Conservation (phyloP, 495 filamentous ascomycete species). For the Hypomontagnella monticulosa region DNA sequence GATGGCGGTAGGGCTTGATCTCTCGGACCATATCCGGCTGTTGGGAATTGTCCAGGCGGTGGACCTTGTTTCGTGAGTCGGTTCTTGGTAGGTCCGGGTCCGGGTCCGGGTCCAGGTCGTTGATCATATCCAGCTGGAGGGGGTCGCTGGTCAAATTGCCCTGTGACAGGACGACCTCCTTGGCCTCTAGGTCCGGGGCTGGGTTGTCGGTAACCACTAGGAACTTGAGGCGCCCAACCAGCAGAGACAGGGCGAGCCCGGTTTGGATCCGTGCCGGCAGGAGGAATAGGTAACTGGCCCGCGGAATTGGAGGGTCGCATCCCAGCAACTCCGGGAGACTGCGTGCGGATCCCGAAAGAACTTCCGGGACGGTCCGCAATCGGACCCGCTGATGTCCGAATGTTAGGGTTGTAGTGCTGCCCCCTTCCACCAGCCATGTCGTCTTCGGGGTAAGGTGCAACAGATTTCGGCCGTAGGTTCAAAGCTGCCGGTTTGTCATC, state of each 20-base stretch:
- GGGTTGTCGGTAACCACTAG: slow-evolving; percentile 53
- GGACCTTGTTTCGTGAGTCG: slow-evolving; percentile 52
- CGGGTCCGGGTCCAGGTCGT: slow-evolving; percentile 32
- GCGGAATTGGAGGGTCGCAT: slow-evolving; percentile 33
- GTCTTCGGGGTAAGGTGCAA: slow-evolving; percentile 64
- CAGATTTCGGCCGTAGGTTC: slow-evolving; percentile 48
- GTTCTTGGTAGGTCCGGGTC: slow-evolving; percentile 26
- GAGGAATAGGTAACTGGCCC: slow-evolving; percentile 44
- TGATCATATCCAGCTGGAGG: slow-evolving; percentile 32
- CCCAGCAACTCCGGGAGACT: slow-evolving; percentile 32
- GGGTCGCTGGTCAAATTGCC: slow-evolving; percentile 41
- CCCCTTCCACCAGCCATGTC: slow-evolving; percentile 48
- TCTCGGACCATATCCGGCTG: slow-evolving; percentile 37
- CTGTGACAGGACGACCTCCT: slow-evolving; percentile 37
- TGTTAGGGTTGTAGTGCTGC: slow-evolving; percentile 49
- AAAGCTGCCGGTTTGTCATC: slow-evolving; percentile 62
- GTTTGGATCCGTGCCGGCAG: slow-evolving; percentile 43
- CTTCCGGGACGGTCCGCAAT: slow-evolving; percentile 68
- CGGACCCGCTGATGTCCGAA: slow-evolving; percentile 53
- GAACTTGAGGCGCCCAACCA: slow-evolving; percentile 58
- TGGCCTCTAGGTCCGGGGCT: slow-evolving; percentile 46
- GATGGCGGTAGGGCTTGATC: slow-evolving; percentile 38
- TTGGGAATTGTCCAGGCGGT: slow-evolving; percentile 42
- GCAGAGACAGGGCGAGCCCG: slow-evolving; percentile 45
- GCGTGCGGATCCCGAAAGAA: slow-evolving; percentile 70